These are phyloP conservation scores for Termitomyces sp. DNA, from an alignment of 768 basidiomycete genomes.

Conservation along the genomic window DNA sequence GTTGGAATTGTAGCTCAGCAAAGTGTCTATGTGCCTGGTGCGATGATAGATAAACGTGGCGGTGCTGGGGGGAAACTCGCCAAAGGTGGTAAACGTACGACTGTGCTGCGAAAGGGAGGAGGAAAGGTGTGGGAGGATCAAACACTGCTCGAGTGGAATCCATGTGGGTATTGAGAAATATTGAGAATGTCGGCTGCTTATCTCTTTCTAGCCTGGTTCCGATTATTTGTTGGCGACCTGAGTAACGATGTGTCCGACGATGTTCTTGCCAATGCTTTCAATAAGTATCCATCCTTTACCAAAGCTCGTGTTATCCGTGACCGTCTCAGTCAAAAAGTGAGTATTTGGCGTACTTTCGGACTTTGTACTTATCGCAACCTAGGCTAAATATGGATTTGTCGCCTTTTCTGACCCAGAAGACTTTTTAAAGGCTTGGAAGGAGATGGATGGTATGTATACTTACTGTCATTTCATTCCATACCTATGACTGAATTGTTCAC, in stretches of 20 bases:
- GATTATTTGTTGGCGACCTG: conserved; percentile 95
- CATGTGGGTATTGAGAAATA: conserved; percentile 59
- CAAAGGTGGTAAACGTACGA: conserved; percentile 89
- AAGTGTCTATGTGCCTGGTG: conserved; percentile 89
- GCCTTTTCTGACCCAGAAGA: conserved; percentile 98
- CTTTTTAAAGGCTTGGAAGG: conserved; percentile 97
- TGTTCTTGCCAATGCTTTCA: conserved; percentile 88
- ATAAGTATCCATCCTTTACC: conserved; percentile 88
- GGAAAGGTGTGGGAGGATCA: conserved; percentile 99
- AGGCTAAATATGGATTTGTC: conserved; percentile 98
- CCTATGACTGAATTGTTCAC: background rate
- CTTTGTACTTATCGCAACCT: background rate
- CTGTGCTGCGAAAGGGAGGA: conserved; percentile 91
- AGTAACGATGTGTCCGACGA: conserved; percentile 99
- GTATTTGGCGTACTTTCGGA: conserved; percentile 5
- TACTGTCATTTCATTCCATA: background rate
- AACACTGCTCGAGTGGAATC: conserved; percentile 96
- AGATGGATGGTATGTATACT: conserved; percentile 87
- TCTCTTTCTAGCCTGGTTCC: conserved; percentile 77
- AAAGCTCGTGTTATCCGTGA: conserved; percentile 96
- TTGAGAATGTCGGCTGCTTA: conserved; percentile 10
- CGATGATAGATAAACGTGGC: conserved; percentile 85
- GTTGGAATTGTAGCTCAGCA: conserved; percentile 89
- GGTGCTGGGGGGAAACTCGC: conserved; percentile 83
- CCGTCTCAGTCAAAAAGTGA: conserved; percentile 87